Base-by-base conservation (phyloP, 2,329 filamentous ascomycete species). In the Bimuria novae-zelandiae region DNA sequence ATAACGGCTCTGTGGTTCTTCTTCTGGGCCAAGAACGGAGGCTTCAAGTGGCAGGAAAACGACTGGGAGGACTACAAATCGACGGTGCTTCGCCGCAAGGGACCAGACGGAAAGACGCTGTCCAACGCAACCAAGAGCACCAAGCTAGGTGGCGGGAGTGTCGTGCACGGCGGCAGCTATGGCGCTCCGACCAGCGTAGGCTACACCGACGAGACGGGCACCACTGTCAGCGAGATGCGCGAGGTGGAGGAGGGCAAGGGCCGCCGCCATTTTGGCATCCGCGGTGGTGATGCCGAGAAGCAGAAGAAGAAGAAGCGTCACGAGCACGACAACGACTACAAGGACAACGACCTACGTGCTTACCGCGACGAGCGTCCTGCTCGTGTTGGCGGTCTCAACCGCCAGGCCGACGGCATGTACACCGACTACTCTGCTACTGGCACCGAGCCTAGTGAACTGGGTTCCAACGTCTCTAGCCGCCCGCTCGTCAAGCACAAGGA, bases 21-120 rank as follows among this genome's bases (percentile, higher is more conserved):
- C 83, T 96, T 75, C 64, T 95, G 90, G 89, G 93, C 93, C 52
- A 93, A 89, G 77, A 96, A 97, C 65, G 94, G 94, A 56, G 94
- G 94, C 12, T 97, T 97, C 78, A 79, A 89, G 59, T 97, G 92
- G 81, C 83, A 83, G 81, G 83, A 83, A 79, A 47, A 95, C 58
- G 94, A 99, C 75, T 99, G 94, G 93, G 93, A 97, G 5, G 94
- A 99, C 69, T 99, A 99, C 84, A 97, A 97, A 74, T 88, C 89
- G 1, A 97, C 93, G 0, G 94, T 99, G 1, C 77, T 99, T 40
- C 84, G 94, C 36, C 89, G 92, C 48, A 92, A 89, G 67, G 92
- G 92, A 0, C 91, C 92, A 4, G 92, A 97, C 75, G 93, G 93
- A 35, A 92, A 89, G 39, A 86, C 93, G 1, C 80, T 97, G 4